phyloP scores from a whole-genome alignment of 495 filamentous ascomycete species.

The Penicillium samsonianum region DNA sequence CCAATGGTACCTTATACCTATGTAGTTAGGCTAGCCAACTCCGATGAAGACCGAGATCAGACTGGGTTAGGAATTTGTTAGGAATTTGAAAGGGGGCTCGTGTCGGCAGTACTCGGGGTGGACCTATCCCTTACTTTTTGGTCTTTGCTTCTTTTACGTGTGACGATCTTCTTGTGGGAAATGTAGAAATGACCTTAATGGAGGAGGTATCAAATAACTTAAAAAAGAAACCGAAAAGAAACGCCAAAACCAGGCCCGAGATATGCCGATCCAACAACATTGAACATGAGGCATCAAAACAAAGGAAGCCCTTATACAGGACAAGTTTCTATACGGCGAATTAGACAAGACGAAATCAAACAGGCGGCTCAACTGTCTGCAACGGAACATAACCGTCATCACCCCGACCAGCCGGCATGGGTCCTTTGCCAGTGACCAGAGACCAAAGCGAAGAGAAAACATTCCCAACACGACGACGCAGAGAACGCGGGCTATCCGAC shows the following conservation, averaged over 20 bases:
- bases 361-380: conserved; percentile 44
- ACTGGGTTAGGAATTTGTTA: no score
- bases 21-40: no score
- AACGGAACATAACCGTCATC: conserved; percentile 50
- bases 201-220: conserved; percentile 23
- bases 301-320: background rate
- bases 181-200: conserved; percentile 5
- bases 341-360: conserved; percentile 16
- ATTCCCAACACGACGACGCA: conserved; percentile 25
- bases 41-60: no score
- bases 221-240: conserved; percentile 3
- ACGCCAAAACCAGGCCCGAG: background rate
- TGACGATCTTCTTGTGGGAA: background rate
- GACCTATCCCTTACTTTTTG: background rate
- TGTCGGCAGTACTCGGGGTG: no score
- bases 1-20: no score
- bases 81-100: no score
- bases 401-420: conserved; percentile 19
- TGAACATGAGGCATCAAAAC: background rate
- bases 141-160: background rate
- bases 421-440: conserved; percentile 29
- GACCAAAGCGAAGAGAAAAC: conserved; percentile 29
- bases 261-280: background rate
- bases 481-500: conserved; percentile 22
- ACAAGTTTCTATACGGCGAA: background rate